A percentile compares a stretch with the other conserved stretches of the same genome.
Evolutionary conservation across 257 asterid species (phyloP).

Genomic region (Ocimum tenuiflorum): DNA sequence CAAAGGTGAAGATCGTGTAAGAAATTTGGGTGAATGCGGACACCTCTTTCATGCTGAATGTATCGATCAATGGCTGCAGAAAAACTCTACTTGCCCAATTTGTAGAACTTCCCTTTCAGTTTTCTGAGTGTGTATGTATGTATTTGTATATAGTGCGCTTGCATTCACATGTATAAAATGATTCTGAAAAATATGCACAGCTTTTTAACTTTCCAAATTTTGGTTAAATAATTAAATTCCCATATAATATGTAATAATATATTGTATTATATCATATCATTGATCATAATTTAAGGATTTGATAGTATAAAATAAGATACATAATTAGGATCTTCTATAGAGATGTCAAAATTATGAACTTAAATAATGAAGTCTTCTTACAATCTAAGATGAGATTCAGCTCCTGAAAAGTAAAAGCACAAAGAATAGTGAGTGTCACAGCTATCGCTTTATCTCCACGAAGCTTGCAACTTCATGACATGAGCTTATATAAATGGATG

Average conservation of each 20-base stretch:
- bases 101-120: conserved; percentile 23
- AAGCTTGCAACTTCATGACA: conserved; percentile 8
- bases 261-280: too few relatives aligned
- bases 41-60: conserved; percentile 35
- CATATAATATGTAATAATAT: too few relatives aligned
- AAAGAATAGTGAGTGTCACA: neutral
- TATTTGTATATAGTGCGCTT: neutral
- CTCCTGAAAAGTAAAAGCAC: neutral
- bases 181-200: too few relatives aligned
- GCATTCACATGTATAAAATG: too few relatives aligned
- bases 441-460: neutral
- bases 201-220: too few relatives aligned
- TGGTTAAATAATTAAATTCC: too few relatives aligned
- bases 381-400: conserved; percentile 8
- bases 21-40: conserved; percentile 20
- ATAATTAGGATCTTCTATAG: too few relatives aligned
- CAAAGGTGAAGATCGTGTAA: conserved; percentile 10
- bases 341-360: too few relatives aligned
- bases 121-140: neutral
- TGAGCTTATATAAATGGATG: neutral
- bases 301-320: too few relatives aligned
- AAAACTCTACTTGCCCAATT: conserved; percentile 26
- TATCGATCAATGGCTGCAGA: conserved; percentile 28
- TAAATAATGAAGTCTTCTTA: neutral
- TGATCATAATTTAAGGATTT: too few relatives aligned